Percentiles rank a stretch among this genome's conserved stretches.
These are phyloP conservation scores for Porphyridium purpureum DNA, from an alignment of 23 red algal species.

Conservation along the genomic window DNA sequence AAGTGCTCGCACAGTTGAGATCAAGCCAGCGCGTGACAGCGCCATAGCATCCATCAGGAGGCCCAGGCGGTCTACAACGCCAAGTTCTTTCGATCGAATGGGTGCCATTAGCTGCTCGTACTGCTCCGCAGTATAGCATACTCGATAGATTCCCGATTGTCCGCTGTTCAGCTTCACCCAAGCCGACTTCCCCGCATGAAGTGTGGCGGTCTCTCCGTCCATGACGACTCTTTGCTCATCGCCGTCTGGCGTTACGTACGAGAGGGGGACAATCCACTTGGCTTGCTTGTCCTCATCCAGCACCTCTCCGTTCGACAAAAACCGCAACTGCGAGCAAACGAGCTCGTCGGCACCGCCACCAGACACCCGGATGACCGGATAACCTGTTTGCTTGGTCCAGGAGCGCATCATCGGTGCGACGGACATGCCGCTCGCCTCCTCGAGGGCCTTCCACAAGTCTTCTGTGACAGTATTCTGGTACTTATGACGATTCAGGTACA, in stretches of 20 bases:
- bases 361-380: background rate
- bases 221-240: no score
- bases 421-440: background rate
- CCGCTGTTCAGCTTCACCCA: constrained; percentile 23
- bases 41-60: constrained; percentile 22
- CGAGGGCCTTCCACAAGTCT: constrained; percentile 2
- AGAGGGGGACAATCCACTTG: constrained; percentile 4
- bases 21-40: constrained; percentile 9
- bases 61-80: constrained; percentile 14
- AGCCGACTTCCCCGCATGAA: background rate
- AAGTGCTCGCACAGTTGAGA: constrained; percentile 8
- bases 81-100: constrained; percentile 2
- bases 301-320: constrained; percentile 5
- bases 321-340: background rate
- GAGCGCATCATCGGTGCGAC: background rate
- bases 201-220: no score
- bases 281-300: background rate
- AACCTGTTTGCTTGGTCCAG: constrained; percentile 4
- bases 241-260: background rate
- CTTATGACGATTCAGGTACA: background rate
- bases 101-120: constrained; percentile 8
- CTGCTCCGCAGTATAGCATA: constrained; percentile 11
- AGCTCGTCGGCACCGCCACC: background rate
- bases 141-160: constrained; percentile 28
- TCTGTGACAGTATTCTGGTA: constrained; percentile 3